These are phyloP conservation scores for Amanita exitialis DNA, from an alignment of 768 basidiomycete species.

Conservation along the genomic window DNA sequence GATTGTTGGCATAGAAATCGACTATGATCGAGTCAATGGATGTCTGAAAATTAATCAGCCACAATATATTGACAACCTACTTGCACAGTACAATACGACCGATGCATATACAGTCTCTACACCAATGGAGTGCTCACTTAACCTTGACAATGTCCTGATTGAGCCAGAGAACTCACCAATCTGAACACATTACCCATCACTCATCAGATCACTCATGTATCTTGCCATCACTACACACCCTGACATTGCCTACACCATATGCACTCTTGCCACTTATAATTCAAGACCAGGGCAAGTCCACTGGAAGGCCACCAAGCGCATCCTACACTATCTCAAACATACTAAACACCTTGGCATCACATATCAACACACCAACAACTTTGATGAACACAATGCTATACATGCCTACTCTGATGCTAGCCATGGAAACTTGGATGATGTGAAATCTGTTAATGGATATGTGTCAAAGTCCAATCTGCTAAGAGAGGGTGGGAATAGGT, in stretches of 20 bases:
- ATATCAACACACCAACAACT: too few species aligned
- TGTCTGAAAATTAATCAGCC: neutral
- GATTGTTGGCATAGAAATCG: conserved; percentile 18
- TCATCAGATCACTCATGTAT: too few species aligned
- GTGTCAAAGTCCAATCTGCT: too few species aligned
- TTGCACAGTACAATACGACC: neutral
- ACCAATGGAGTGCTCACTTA: too few species aligned
- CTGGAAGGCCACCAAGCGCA: neutral
- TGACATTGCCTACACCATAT: too few species aligned
- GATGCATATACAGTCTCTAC: too few species aligned
- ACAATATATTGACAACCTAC: too few species aligned
- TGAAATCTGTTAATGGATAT: conserved; percentile 17
- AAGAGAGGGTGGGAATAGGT: too few species aligned
- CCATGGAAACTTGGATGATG: conserved; percentile 13
- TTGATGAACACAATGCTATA: neutral
- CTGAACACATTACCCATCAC: too few species aligned
- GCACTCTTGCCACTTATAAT: neutral
- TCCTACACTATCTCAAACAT: neutral
- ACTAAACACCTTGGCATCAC: neutral
- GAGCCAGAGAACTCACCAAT: too few species aligned
- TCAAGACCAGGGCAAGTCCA: neutral
- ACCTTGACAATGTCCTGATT: too few species aligned
- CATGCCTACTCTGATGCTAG: conserved; percentile 19
- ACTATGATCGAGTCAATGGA: neutral
- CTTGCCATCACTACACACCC: neutral